A percentile compares a stretch with the other conserved stretches of the same genome.
phyloP scores from a whole-genome alignment of 441 rosid genomes.

The Brassica hybrid region DNA sequence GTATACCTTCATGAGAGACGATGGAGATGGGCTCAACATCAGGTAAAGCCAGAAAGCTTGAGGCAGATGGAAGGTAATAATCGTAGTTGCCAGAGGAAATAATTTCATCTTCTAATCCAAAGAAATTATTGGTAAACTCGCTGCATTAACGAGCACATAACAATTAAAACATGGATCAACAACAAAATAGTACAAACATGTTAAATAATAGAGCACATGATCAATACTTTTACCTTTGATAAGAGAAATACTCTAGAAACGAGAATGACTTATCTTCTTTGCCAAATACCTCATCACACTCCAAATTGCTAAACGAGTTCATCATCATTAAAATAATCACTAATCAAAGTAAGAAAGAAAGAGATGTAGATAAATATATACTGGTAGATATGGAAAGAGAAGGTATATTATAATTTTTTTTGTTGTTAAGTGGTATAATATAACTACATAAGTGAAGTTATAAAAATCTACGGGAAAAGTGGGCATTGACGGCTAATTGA shows the following conservation, averaged over 20 bases:
- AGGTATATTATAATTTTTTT: not conserved
- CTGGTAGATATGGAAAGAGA: conserved; percentile 1
- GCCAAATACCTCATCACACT: conserved; percentile 21
- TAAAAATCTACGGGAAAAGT: conserved; percentile 5
- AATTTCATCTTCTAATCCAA: not conserved
- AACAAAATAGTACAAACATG: conserved; percentile 15
- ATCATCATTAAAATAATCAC: conserved; percentile 17
- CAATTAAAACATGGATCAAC: not conserved
- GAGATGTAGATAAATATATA: not conserved
- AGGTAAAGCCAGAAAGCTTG: conserved; percentile 20
- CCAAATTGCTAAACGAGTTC: conserved; percentile 25
- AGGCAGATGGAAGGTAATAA: conserved; percentile 13
- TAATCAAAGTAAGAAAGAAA: not conserved
- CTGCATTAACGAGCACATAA: conserved; percentile 21
- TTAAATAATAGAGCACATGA: not conserved
- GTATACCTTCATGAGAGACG: conserved; percentile 23
- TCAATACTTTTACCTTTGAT: not conserved
- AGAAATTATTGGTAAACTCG: conserved; percentile 15
- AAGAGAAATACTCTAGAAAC: conserved; percentile 7
- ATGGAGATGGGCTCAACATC: conserved; percentile 32
- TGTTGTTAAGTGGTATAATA: not conserved
- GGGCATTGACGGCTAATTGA: conserved; percentile 31
- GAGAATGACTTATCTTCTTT: conserved; percentile 22
- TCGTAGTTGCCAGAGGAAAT: not conserved
- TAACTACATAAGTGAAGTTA: not conserved